Evolutionary conservation across 176 grass and related monocot species (phyloP).

Genomic region (Rhynchospora tenuis): DNA sequence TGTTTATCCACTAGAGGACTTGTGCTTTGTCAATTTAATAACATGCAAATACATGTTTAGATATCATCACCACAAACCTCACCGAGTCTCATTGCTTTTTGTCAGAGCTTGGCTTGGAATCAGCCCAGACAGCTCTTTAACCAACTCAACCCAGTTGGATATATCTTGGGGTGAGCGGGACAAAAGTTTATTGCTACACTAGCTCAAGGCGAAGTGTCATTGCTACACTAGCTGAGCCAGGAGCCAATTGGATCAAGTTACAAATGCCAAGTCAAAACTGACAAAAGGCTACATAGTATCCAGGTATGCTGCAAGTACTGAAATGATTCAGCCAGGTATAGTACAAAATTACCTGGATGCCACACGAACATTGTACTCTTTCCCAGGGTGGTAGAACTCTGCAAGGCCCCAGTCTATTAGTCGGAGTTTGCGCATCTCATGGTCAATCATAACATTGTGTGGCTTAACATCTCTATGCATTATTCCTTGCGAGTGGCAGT

Average conservation of each 20-base stretch:
- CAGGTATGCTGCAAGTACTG: not conserved
- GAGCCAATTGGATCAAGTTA: not conserved
- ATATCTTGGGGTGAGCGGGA: too few species aligned
- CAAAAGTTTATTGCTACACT: too few species aligned
- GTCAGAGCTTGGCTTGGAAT: too few species aligned
- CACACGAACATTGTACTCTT: conserved; percentile 96
- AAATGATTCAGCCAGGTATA: not conserved
- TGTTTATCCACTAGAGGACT: not conserved
- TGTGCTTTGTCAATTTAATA: not conserved
- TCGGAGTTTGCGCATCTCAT: conserved; percentile 81
- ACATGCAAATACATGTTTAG: too few species aligned
- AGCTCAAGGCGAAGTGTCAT: too few species aligned
- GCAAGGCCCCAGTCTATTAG: conserved; percentile 97
- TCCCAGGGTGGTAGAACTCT: conserved; percentile 93
- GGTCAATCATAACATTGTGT: conserved; percentile 98
- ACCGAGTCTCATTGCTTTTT: too few species aligned
- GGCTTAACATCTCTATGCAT: conserved; percentile 99
- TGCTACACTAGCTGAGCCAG: too few species aligned
- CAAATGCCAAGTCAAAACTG: not conserved
- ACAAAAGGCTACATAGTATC: not conserved
- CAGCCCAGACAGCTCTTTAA: too few species aligned
- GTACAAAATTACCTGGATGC: conserved; percentile 63
- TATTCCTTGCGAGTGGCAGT: conserved; percentile 91
- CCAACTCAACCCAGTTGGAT: too few species aligned
- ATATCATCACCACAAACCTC: too few species aligned